phyloP scores from a whole-genome alignment of 2,329 filamentous ascomycete species.

The Chaetomium strumarium region DNA sequence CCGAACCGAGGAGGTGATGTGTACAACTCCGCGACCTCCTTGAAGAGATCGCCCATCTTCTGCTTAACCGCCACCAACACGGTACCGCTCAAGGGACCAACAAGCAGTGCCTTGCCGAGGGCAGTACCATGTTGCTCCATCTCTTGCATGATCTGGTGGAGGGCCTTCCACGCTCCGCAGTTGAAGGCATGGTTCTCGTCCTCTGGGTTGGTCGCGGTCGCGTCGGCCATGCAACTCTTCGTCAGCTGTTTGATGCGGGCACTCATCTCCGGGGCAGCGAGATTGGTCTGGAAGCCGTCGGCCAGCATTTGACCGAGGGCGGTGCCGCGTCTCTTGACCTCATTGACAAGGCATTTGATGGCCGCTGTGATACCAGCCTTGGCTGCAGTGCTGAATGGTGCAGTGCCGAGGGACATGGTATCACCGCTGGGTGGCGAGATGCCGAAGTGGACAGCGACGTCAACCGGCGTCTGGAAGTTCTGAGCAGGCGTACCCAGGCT shows the following conservation, averaged over 20 bases:
- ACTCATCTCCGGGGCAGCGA: neutral
- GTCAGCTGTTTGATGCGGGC: constrained; percentile 2
- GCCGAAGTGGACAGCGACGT: constrained; percentile 2
- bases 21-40: constrained; percentile 1
- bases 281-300: constrained; percentile 5
- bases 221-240: neutral
- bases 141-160: constrained; percentile 8
- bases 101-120: constrained; percentile 9
- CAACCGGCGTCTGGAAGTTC: neutral
- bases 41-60: constrained; percentile 6
- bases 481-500: neutral
- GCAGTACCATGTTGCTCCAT: constrained; percentile 1
- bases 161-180: constrained; percentile 5
- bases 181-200: constrained; percentile 4
- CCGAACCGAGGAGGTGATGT: neutral
- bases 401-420: too few relatives aligned
- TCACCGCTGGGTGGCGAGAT: constrained; percentile 9
- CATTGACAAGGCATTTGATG: neutral
- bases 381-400: neutral
- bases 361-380: constrained; percentile 10
- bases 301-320: constrained; percentile 4
- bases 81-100: neutral
- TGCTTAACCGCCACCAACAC: neutral
- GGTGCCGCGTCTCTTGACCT: constrained; percentile 1
- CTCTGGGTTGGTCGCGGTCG: neutral